A percentile compares a stretch with the other conserved stretches of the same genome.
These are phyloP conservation scores for Penicillium odoratum DNA, from an alignment of 495 filamentous ascomycete genomes.

Conservation along the genomic window DNA sequence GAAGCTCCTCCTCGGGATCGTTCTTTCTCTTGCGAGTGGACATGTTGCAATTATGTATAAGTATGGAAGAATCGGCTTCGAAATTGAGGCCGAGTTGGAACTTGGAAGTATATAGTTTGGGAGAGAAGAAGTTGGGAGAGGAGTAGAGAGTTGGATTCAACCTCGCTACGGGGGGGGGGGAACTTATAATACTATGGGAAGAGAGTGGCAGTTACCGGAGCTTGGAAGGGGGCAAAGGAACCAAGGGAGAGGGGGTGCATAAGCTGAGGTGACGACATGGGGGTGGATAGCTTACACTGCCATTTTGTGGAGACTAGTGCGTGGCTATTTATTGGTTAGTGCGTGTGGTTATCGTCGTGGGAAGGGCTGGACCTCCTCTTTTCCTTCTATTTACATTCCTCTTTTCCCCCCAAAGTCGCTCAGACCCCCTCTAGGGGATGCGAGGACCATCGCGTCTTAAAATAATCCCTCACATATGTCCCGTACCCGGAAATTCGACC, in stretches of 20 bases:
- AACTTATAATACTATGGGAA: slow-evolving; percentile 10
- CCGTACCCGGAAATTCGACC: not conserved
- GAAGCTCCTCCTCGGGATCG: slow-evolving; percentile 59
- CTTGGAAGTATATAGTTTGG: slow-evolving; percentile 6
- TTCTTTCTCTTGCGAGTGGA: slow-evolving; percentile 68
- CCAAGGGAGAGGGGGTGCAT: slow-evolving; percentile 26
- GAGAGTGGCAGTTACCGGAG: slow-evolving; percentile 14
- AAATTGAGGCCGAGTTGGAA: slow-evolving; percentile 6
- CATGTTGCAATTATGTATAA: slow-evolving; percentile 37
- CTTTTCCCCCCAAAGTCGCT: not conserved
- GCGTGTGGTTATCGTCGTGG: slow-evolving; percentile 11
- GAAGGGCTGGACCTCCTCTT: slow-evolving; percentile 3
- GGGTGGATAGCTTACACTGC: slow-evolving; percentile 24
- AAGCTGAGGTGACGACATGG: slow-evolving; percentile 29
- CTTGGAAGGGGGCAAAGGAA: slow-evolving; percentile 20
- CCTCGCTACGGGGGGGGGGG: not conserved
- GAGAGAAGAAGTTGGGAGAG: slow-evolving; percentile 7
- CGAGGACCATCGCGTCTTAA: not conserved
- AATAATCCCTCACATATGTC: not conserved
- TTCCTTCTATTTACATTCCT: slow-evolving; percentile 16
- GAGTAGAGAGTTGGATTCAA: slow-evolving; percentile 6
- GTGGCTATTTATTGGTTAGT: slow-evolving; percentile 13
- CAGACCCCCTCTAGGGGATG: slow-evolving; percentile 5
- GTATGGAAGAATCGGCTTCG: slow-evolving; percentile 14
- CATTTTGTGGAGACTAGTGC: slow-evolving; percentile 19